Conservation (phyloP, 192 early-diverging fungal species). For the Coemansia sp. region DNA sequence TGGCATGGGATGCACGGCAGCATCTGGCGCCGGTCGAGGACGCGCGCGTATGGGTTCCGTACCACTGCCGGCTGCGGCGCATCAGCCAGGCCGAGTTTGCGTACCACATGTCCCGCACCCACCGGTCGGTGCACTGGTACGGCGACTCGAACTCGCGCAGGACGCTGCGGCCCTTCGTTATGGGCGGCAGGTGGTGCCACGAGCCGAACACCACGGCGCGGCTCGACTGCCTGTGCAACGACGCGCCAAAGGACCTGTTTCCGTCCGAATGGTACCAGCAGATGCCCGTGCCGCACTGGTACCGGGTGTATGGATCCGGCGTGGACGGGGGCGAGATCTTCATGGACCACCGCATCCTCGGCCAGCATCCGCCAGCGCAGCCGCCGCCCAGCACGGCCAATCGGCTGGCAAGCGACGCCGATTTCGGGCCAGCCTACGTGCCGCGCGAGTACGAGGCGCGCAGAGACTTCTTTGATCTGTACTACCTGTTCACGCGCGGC, state of each 20-base stretch:
- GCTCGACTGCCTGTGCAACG: slow-evolving; percentile 50
- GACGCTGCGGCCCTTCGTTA: slow-evolving; percentile 29
- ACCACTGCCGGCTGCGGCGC: slow-evolving; percentile 34
- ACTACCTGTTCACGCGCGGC: slow-evolving; percentile 48
- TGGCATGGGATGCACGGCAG: slow-evolving; percentile 31
- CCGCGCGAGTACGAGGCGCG: slow-evolving; percentile 28
- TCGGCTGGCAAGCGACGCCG: slow-evolving; percentile 6
- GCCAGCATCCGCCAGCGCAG: no score
- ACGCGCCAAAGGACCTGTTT: slow-evolving; percentile 42
- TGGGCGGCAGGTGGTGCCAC: slow-evolving; percentile 42
- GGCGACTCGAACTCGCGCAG: slow-evolving; percentile 51
- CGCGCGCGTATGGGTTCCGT: slow-evolving; percentile 35
- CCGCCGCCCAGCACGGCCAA: no score
- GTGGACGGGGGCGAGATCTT: slow-evolving; percentile 20
- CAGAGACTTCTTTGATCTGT: slow-evolving; percentile 37
- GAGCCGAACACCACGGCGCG: slow-evolving; percentile 1
- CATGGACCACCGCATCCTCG: slow-evolving; percentile 15
- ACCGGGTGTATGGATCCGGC: slow-evolving; percentile 27
- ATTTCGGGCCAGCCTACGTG: slow-evolving; percentile 22
- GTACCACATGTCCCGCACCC: slow-evolving; percentile 21
- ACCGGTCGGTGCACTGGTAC: slow-evolving; percentile 43
- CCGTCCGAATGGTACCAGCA: slow-evolving; percentile 37
- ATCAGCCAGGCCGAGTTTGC: slow-evolving; percentile 38
- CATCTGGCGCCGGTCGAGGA: slow-evolving; percentile 31
- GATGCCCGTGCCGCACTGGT: slow-evolving; percentile 43